Evolutionary conservation across 495 filamentous ascomycete species (phyloP).

Genomic region (Penicillium riverlandense): DNA sequence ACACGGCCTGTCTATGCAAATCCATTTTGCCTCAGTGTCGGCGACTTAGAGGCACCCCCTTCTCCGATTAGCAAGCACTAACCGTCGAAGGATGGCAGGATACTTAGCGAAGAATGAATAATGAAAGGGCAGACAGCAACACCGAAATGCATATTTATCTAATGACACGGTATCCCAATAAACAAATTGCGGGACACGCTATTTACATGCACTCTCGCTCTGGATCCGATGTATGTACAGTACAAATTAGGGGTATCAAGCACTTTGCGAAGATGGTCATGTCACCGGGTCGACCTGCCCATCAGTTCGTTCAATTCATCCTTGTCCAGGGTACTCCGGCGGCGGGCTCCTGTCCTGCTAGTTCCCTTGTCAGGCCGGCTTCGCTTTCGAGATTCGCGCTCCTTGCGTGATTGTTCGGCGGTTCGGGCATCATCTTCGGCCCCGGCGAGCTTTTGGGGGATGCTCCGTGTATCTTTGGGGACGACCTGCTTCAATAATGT

Average conservation of each 20-base stretch:
- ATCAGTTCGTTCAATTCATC: constrained; percentile 64
- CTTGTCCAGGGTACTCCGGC: constrained; percentile 65
- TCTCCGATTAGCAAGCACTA: too few species aligned
- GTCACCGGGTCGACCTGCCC: constrained; percentile 23
- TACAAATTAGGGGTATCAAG: constrained; percentile 1
- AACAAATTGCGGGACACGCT: background rate
- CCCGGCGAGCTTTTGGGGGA: constrained; percentile 39
- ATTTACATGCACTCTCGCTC: constrained; percentile 18
- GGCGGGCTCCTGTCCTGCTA: constrained; percentile 42
- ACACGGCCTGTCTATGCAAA: too few species aligned
- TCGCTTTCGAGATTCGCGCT: constrained; percentile 36
- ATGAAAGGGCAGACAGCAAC: too few species aligned
- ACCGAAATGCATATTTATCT: too few species aligned
- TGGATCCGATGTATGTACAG: constrained; percentile 7
- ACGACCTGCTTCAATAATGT: constrained; percentile 9
- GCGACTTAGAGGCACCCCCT: too few species aligned
- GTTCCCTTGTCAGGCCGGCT: constrained; percentile 33
- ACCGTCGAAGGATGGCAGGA: too few species aligned
- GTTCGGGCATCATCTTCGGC: constrained; percentile 40
- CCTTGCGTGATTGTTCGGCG: constrained; percentile 30
- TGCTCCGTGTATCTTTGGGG: constrained; percentile 18
- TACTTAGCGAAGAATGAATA: too few species aligned
- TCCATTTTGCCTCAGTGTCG: too few species aligned
- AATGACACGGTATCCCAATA: too few species aligned
- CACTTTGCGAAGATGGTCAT: constrained; percentile 1